Percentiles rank a stretch among this genome's conserved stretches.
Evolutionary conservation across 148 eudicot genomes (phyloP).

Genomic region (Suaeda aralocaspica): DNA sequence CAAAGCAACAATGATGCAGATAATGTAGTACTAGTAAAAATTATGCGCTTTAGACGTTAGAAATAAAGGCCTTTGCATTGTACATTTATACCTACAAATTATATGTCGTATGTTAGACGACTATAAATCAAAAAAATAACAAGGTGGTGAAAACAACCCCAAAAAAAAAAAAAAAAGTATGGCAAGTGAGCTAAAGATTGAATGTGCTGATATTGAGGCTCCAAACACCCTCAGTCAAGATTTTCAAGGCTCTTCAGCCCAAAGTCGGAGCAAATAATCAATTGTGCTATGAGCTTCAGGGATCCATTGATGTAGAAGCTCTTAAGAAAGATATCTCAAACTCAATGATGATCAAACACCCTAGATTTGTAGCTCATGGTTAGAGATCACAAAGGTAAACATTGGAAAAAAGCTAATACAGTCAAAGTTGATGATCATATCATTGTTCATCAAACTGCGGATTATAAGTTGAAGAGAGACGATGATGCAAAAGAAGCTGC

Average conservation of each 20-base stretch:
- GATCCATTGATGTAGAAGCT: constrained; percentile 35
- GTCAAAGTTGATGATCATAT: constrained; percentile 58
- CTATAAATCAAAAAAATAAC: too few species aligned
- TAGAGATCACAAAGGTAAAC: constrained; percentile 24
- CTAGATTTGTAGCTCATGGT: constrained; percentile 67
- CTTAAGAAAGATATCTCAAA: constrained; percentile 19
- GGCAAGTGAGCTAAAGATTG: neutral
- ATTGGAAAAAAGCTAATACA: constrained; percentile 44
- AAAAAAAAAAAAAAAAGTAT: too few species aligned
- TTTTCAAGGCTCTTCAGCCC: constrained; percentile 30
- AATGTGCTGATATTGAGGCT: neutral
- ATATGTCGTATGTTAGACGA: too few species aligned
- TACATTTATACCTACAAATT: too few species aligned
- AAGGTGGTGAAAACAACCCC: too few species aligned
- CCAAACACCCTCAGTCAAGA: neutral
- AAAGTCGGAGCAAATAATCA: constrained; percentile 39
- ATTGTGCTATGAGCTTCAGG: constrained; percentile 35
- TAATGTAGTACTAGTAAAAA: too few species aligned
- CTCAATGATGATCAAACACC: constrained; percentile 48
- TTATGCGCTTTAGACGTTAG: too few species aligned
- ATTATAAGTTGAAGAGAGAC: neutral
- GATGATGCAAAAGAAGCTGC: constrained; percentile 29
- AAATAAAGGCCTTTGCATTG: too few species aligned
- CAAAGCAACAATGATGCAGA: too few species aligned
- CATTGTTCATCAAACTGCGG: constrained; percentile 14